phyloP scores from a whole-genome alignment of 768 basidiomycete species.

The Gelatoporia subvermispora region DNA sequence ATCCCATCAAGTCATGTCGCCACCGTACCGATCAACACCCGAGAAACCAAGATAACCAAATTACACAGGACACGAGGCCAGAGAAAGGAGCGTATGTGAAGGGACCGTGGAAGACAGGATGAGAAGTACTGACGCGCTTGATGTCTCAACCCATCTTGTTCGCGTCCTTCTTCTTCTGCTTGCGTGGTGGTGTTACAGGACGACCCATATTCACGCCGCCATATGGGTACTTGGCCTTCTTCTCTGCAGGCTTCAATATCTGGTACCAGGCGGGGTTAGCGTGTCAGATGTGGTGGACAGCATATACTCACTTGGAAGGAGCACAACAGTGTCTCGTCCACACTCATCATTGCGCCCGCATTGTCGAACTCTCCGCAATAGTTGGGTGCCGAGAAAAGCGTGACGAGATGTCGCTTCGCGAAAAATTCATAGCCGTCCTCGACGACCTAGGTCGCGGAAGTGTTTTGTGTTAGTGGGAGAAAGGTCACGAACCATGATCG shows the following conservation, averaged over 20 bases:
- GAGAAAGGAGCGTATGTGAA: slow-evolving; percentile 12
- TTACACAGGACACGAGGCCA: slow-evolving; percentile 10
- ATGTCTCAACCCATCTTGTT: slow-evolving; percentile 45
- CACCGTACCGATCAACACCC: not conserved
- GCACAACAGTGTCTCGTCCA: slow-evolving; percentile 94
- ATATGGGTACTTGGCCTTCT: slow-evolving; percentile 92
- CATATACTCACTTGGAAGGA: slow-evolving; percentile 80
- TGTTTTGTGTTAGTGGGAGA: not conserved
- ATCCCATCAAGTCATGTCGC: not conserved
- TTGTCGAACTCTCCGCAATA: slow-evolving; percentile 98
- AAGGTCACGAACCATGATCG: not conserved
- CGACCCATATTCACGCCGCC: slow-evolving; percentile 83
- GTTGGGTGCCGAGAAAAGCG: slow-evolving; percentile 94
- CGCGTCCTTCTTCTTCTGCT: slow-evolving; percentile 93
- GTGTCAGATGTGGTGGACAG: too few species aligned
- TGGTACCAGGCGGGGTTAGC: slow-evolving; percentile 26
- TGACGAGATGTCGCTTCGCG: slow-evolving; percentile 94
- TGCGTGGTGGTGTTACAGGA: slow-evolving; percentile 93
- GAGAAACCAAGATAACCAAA: slow-evolving; percentile 10
- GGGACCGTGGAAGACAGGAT: not conserved
- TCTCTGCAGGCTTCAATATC: slow-evolving; percentile 99
- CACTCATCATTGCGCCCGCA: slow-evolving; percentile 99
- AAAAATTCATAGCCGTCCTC: slow-evolving; percentile 99
- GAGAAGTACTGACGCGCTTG: slow-evolving; percentile 21
- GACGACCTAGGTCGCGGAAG: slow-evolving; percentile 61